Conservation (phyloP, 352 stramenopile genomes). For the Globisporangium radiosum region DNA sequence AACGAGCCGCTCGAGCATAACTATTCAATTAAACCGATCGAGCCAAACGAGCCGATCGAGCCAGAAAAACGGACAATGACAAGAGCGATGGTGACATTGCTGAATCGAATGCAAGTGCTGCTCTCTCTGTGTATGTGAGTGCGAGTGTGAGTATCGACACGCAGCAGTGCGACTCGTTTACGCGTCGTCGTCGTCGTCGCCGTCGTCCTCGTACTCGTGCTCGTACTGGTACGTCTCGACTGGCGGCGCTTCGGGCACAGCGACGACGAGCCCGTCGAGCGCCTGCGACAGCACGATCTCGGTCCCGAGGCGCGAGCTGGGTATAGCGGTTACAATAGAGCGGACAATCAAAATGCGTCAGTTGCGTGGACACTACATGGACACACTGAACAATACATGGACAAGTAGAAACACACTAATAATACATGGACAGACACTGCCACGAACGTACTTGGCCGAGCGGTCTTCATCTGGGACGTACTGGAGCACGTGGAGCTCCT, state of each 20-base stretch:
- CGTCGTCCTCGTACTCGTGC: conserved; percentile 83
- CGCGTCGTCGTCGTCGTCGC: conserved; percentile 43
- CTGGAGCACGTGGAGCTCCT: conserved; percentile 75
- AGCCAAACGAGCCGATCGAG: too few species aligned
- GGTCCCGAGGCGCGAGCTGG: conserved; percentile 76
- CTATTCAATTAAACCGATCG: too few species aligned
- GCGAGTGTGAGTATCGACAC: neutral
- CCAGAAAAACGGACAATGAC: neutral
- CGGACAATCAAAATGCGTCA: neutral
- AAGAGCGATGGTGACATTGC: neutral
- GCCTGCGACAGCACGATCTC: conserved; percentile 85
- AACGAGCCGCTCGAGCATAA: neutral
- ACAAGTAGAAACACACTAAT: neutral
- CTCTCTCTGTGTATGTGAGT: neutral
- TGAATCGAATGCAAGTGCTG: neutral
- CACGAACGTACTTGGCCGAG: conserved; percentile 55
- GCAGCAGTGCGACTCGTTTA: neutral
- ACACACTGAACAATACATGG: neutral
- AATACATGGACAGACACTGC: neutral
- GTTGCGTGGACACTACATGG: neutral
- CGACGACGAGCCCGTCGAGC: conserved; percentile 83
- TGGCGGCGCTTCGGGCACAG: conserved; percentile 75
- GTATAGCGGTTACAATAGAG: neutral
- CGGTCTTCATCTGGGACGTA: conserved; percentile 80
- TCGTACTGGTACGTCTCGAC: conserved; percentile 82